Evolutionary conservation across 2,329 filamentous ascomycete genomes (phyloP), one percentile per base, ranked within the genome.

Genomic region (Phialophora expanda): DNA sequence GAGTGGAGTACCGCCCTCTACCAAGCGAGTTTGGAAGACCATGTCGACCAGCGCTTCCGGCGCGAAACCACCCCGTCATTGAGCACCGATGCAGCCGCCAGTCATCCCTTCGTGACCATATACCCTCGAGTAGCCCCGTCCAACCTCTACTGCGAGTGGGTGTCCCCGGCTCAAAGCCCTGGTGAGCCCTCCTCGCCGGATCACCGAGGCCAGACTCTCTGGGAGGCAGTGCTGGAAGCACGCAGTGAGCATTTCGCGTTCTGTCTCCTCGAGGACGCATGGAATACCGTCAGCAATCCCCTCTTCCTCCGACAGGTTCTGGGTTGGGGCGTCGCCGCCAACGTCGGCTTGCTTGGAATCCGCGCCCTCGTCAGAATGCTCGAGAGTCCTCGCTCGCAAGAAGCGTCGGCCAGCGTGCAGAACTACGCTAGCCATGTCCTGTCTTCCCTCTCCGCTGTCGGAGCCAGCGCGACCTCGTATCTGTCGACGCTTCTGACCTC

Each of bases 81-180:
- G 53, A 48, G 11, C 58, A n/a, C 38, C 38, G 32, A 34, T 1
- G 32, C 32, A 34, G 32, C 62, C 3, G 26, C 41, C 2, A 64
- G 69, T 8, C 67, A 66, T 28, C 62, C 61, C 32, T 71, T 63
- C 48, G 65, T 71, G 20, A 70, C 67, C 17, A 46, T 57, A 56
- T 71, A 69, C 46, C 53, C 55, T 8, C 34, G 32, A 38, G 30
- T 71, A 12, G 64, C 61, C 4, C 67, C 67, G 2, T 56, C 64
- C 3, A 65, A 67, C 51, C 61, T 71, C 44, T 71, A 66, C 61
- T 68, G 65, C 50, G 63, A 61, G 44, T 69, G 69, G 69, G 50
- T 56, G 4, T 12, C 51, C 55, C 46, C 8, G 26, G n/a, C 24
- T 17, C 38, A 32, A 30, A 17, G 6, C 17, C 22, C 14, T 14